Base-by-base conservation (phyloP, 805 yeast genomes). In the Saccharomycopsis microspora region DNA sequence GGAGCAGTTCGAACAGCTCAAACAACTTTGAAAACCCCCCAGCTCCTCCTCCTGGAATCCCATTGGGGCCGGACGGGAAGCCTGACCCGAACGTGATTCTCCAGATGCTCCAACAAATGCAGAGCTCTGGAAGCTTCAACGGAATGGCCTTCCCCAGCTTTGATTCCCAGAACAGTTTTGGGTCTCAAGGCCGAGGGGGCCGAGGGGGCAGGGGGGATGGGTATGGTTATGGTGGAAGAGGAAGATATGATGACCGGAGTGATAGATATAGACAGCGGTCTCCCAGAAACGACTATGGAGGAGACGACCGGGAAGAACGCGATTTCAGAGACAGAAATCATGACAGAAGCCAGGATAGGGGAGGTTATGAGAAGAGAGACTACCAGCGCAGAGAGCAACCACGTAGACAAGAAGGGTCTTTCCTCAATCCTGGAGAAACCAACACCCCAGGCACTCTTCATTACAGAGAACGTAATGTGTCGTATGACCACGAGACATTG, bases 381-480 rank as follows among this genome's bases (percentile, higher is more conserved):
- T 44, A 37, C 34, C 42, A 46, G 5, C 37, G 29, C 7, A 35
- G 38, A 19, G 19, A 19, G 19, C 19, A 19, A 2, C 19, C 19
- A 19, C 19, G 19, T 19, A 6, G 55, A 57, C n/a, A 43, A 44
- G 47, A 42, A 19, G 63, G 64, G 38, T 53, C 58, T 30, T 58
- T 64, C 42, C 63, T 66, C 50, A 66, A 60, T 45, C 70, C 68
- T 45, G 78, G 80, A 46, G 93, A 85, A 63, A 65, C 68, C 56
- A 85, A 85, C 60, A 64, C 71, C 4, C 85, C 85, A 38, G 81
- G 85, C 3, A 81, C 80, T 45, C 80, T 84, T 3, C 88, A 85
- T 64, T 84, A 68, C 63, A 78, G 95, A 64, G 81, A 82, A n/a
- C 78, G 79, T 58, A 77, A 76, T 48, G 81, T 87, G 41, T 74